phyloP scores from a whole-genome alignment of 2,329 filamentous ascomycete species.

The Pseudomassariella vexata region DNA sequence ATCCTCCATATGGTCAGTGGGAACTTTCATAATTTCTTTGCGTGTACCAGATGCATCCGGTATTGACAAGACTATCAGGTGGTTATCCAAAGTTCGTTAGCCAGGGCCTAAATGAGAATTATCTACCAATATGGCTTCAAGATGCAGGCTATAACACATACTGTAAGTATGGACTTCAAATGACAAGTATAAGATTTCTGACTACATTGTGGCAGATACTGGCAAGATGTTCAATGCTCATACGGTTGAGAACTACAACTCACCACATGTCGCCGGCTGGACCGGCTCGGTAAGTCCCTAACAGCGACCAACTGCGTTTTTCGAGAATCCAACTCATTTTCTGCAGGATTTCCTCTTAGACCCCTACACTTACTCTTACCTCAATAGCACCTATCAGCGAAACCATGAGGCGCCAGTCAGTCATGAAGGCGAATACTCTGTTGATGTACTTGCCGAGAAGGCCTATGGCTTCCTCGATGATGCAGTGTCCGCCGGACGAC shows the following conservation, averaged over 20 bases:
- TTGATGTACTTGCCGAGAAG: conserved; percentile 47
- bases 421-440: conserved; percentile 48
- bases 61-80: conserved; percentile 31
- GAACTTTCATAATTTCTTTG: too few species aligned
- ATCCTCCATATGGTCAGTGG: conserved; percentile 51
- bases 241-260: conserved; percentile 53
- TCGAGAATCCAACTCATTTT: background rate
- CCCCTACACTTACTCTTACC: conserved; percentile 58
- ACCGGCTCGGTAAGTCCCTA: conserved; percentile 36
- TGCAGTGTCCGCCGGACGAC: conserved; percentile 25
- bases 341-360: conserved; percentile 42
- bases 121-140: conserved; percentile 67
- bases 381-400: conserved; percentile 54
- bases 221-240: conserved; percentile 70
- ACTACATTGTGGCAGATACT: too few species aligned
- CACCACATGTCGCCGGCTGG: conserved; percentile 52
- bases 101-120: conserved; percentile 60
- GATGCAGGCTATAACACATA: conserved; percentile 63
- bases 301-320: conserved; percentile 40
- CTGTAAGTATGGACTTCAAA: too few species aligned
- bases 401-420: conserved; percentile 49
- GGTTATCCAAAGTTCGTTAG: conserved; percentile 62
- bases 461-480: conserved; percentile 42
- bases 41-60: too few species aligned
- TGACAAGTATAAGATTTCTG: too few species aligned